Percentiles rank a stretch among this genome's conserved stretches.
Evolutionary conservation across 1,284 basidiomycete species (phyloP).

Genomic region (Trametes polyzona): DNA sequence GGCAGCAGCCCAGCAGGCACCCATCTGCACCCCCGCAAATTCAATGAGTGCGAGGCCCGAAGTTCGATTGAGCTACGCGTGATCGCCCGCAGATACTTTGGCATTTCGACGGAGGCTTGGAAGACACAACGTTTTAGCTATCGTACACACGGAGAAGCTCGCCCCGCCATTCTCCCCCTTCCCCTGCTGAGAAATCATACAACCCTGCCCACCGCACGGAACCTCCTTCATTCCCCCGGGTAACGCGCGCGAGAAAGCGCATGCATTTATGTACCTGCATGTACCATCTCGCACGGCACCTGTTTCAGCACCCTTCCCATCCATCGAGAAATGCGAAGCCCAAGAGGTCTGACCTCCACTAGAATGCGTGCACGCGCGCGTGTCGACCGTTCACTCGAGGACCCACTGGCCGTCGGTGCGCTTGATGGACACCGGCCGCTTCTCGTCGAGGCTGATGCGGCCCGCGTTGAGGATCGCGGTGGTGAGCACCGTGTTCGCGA

Average conservation of each 20-base stretch:
- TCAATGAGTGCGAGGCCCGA: neutral
- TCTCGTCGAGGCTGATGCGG: slow-evolving; percentile 87
- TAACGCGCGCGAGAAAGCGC: neutral
- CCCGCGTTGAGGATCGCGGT: slow-evolving; percentile 93
- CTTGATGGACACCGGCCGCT: slow-evolving; percentile 78
- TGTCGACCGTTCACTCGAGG: slow-evolving; percentile 56
- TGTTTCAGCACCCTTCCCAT: neutral
- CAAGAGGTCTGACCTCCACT: neutral
- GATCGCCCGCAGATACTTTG: neutral
- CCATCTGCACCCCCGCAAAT: too few species aligned
- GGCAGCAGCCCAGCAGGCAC: too few species aligned
- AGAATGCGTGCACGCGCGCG: too few species aligned
- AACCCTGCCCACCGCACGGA: neutral
- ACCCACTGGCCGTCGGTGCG: slow-evolving; percentile 65
- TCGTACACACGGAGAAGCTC: slow-evolving; percentile 5
- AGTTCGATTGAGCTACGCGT: neutral
- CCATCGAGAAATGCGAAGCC: neutral
- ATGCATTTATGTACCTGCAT: neutral
- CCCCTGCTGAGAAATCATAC: neutral
- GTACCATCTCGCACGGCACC: neutral
- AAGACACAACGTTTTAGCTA: neutral
- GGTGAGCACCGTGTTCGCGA: slow-evolving; percentile 86
- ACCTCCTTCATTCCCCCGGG: neutral
- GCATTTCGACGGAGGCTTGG: neutral
- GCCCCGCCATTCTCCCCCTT: neutral